phyloP scores from a whole-genome alignment of 192 early-diverging fungal genomes.

The Entomortierella parvispora region DNA sequence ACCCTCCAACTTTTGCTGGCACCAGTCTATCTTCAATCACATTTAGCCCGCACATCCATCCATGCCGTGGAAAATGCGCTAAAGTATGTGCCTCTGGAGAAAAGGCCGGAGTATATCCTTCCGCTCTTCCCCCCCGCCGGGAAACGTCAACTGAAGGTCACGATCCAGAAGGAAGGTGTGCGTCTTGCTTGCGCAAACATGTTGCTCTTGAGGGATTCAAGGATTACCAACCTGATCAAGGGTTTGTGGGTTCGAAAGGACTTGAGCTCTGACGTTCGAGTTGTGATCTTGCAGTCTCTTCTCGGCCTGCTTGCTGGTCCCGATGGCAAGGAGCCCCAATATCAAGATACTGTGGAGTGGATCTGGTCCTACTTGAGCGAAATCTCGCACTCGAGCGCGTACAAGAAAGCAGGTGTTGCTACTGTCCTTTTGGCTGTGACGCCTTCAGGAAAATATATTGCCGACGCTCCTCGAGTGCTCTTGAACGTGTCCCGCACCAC shows the following conservation, averaged over 20 bases:
- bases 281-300: constrained; percentile 30
- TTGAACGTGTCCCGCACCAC: neutral
- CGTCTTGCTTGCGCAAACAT: constrained; percentile 30
- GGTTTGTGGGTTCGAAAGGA: constrained; percentile 22
- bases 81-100: constrained; percentile 17
- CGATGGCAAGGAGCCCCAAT: constrained; percentile 26
- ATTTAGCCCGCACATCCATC: constrained; percentile 41
- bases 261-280: constrained; percentile 22
- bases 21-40: constrained; percentile 39
- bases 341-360: constrained; percentile 12
- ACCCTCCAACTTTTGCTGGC: constrained; percentile 32
- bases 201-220: constrained; percentile 13
- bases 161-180: constrained; percentile 45
- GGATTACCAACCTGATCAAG: constrained; percentile 17
- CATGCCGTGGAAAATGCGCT: constrained; percentile 50
- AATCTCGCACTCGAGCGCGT: constrained; percentile 11
- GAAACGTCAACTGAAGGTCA: constrained; percentile 37
- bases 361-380: constrained; percentile 23
- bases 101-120: constrained; percentile 31
- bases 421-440: constrained; percentile 24
- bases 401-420: constrained; percentile 29
- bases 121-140: constrained; percentile 29
- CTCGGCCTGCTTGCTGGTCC: constrained; percentile 18
- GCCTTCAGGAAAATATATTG: neutral
- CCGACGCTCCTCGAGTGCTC: neutral